Conservation (phyloP, 2,329 filamentous ascomycete genomes). For the Sporothrix phasma region DNA sequence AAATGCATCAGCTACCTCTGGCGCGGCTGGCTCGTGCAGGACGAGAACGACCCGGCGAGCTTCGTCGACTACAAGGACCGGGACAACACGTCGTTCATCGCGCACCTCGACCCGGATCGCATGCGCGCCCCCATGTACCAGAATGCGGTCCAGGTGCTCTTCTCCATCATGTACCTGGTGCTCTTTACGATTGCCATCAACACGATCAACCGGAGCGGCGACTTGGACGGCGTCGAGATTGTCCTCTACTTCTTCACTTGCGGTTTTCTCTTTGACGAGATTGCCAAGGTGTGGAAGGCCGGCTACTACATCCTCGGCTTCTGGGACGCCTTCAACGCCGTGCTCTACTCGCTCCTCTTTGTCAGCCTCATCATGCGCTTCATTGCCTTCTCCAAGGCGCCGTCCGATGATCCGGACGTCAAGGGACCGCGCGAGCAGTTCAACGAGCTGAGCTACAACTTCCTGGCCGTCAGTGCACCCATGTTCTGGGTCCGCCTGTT, state of each 20-base stretch:
- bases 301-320: constrained; percentile 86
- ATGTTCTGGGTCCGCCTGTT: constrained; percentile 95
- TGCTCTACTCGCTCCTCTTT: constrained; percentile 68
- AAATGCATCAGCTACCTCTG: constrained; percentile 90
- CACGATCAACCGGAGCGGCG: constrained; percentile 76
- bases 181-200: constrained; percentile 90
- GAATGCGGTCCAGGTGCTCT: constrained; percentile 76
- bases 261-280: constrained; percentile 82
- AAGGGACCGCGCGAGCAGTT: constrained; percentile 46
- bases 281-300: constrained; percentile 86
- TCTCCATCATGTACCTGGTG: constrained; percentile 72
- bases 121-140: constrained; percentile 91
- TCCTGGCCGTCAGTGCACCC: constrained; percentile 83
- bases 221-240: constrained; percentile 74
- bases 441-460: constrained; percentile 84
- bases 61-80: constrained; percentile 84
- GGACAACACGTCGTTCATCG: constrained; percentile 65
- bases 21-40: constrained; percentile 94
- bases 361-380: constrained; percentile 72
- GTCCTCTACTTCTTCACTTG: constrained; percentile 84
- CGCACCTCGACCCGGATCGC: constrained; percentile 84
- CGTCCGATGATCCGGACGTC: constrained; percentile 25
- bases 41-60: constrained; percentile 78
- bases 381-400: constrained; percentile 57
- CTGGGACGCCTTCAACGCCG: constrained; percentile 91